phyloP scores from a whole-genome alignment of 2,329 filamentous ascomycete genomes.

The Neofusicoccum umdonicola region DNA sequence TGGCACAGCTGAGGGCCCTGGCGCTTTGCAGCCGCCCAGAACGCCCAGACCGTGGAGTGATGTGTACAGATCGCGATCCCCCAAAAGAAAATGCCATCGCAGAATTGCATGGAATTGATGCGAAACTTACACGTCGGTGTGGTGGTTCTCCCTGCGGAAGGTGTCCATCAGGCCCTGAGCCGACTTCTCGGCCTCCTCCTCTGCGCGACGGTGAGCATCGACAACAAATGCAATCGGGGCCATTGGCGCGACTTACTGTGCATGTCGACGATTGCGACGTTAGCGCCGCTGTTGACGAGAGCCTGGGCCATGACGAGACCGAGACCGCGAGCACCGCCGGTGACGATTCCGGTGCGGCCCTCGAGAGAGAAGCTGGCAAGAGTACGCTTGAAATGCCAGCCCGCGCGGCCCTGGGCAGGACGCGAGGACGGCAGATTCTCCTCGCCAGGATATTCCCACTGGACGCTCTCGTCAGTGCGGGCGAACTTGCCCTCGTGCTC shows the following conservation, averaged over 20 bases:
- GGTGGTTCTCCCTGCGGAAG: slow-evolving; percentile 78
- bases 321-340: slow-evolving; percentile 83
- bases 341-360: slow-evolving; percentile 78
- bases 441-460: slow-evolving; percentile 75
- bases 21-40: not conserved
- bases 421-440: slow-evolving; percentile 67
- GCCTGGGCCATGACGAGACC: slow-evolving; percentile 92
- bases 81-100: not conserved
- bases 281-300: slow-evolving; percentile 80
- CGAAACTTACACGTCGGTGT: slow-evolving; percentile 59
- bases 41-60: not conserved
- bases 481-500: slow-evolving; percentile 67
- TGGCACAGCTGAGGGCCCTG: slow-evolving; percentile 3
- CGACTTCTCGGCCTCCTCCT: slow-evolving; percentile 78
- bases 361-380: slow-evolving; percentile 84
- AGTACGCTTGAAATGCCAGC: slow-evolving; percentile 79
- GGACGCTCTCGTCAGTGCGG: slow-evolving; percentile 75
- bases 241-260: slow-evolving; percentile 64
- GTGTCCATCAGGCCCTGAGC: slow-evolving; percentile 70
- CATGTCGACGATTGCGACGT: slow-evolving; percentile 89
- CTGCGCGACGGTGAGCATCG: slow-evolving; percentile 42
- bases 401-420: slow-evolving; percentile 73
- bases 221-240: not conserved
- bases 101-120: not conserved
- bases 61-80: not conserved